Conservation (phyloP, 202 grass and related monocot genomes). For the Setaria viridis region DNA sequence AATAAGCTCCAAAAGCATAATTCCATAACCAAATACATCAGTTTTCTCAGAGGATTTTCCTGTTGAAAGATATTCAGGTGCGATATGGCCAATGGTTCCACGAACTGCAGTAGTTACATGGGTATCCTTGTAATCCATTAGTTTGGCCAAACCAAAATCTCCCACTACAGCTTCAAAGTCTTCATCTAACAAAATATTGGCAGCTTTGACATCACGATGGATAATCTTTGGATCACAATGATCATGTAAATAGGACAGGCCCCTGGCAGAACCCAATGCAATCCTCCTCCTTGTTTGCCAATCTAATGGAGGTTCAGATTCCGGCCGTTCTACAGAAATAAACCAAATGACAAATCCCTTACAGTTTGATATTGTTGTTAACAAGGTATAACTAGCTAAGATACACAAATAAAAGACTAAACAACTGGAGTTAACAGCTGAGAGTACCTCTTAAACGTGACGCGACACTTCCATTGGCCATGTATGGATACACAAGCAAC, state of each 20-base stretch:
- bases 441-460: constrained; percentile 87
- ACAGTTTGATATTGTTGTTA: constrained; percentile 6
- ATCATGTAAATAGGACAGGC: constrained; percentile 96
- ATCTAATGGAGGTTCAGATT: constrained; percentile 84
- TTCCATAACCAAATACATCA: constrained; percentile 98
- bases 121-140: constrained; percentile 99
- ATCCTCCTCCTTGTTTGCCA: constrained; percentile 86
- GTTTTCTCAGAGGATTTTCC: constrained; percentile 99
- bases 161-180: constrained; percentile 96
- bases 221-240: constrained; percentile 98
- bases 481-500: constrained; percentile 98
- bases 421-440: background rate
- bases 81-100: constrained; percentile 97
- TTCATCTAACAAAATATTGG: constrained; percentile 97
- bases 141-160: constrained; percentile 97
- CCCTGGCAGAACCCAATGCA: constrained; percentile 92
- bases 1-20: constrained; percentile 99
- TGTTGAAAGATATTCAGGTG: constrained; percentile 94
- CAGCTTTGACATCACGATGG: constrained; percentile 99
- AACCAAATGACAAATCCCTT: constrained; percentile 21
- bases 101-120: constrained; percentile 98
- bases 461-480: constrained; percentile 98
- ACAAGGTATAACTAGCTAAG: background rate
- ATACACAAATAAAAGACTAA: background rate
- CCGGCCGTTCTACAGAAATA: constrained; percentile 74